Evolutionary conservation across 2,329 filamentous ascomycete species (phyloP).

Genomic region (Cercospora brassicicola): DNA sequence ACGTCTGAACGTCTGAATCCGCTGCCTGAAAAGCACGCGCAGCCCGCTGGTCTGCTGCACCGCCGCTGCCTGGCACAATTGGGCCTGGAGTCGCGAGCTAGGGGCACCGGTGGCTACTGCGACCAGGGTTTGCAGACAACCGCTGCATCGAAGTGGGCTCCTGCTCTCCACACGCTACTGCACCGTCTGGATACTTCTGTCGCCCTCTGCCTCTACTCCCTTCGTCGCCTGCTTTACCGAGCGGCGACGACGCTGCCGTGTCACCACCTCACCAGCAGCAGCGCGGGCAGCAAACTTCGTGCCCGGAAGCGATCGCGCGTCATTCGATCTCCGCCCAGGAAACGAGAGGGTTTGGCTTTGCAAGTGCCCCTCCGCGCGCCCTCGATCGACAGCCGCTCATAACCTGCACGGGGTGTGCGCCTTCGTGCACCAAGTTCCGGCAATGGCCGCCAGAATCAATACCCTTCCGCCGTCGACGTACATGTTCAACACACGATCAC

Average conservation of each 20-base stretch:
- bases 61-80: not conserved
- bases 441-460: constrained; percentile 13
- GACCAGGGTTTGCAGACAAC: not conserved
- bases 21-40: not conserved
- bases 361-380: not conserved
- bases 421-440: constrained; percentile 8
- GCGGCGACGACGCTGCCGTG: not conserved
- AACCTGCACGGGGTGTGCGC: not conserved
- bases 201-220: not conserved
- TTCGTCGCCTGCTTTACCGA: not conserved
- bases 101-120: not conserved
- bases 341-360: not conserved
- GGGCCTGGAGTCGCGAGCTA: not conserved
- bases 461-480: constrained; percentile 6
- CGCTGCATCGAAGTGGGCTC: not conserved
- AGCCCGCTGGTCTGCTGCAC: not conserved
- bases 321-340: not conserved
- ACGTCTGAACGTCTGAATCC: not conserved
- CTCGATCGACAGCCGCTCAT: not conserved
- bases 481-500: not conserved
- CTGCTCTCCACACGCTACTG: not conserved
- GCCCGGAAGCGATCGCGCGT: not conserved
- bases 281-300: not conserved
- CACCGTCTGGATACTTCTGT: not conserved
- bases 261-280: not conserved